Percentiles rank a stretch among this genome's conserved stretches.
Evolutionary conservation across 2,329 filamentous ascomycete genomes (phyloP).

Genomic region (Neophaeococcomyces mojaviensis): DNA sequence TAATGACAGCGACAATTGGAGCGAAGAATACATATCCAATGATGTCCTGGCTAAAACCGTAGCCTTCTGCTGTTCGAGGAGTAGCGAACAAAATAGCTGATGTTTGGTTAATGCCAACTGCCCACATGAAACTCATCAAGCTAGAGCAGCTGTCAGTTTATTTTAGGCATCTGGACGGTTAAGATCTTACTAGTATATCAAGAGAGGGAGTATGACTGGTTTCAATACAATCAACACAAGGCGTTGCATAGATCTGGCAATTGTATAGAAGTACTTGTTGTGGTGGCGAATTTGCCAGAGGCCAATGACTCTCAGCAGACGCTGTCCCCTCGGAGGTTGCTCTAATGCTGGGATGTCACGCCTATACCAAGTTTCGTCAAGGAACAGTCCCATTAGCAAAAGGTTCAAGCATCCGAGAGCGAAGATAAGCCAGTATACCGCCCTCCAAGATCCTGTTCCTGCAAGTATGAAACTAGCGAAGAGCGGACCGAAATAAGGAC

Average conservation of each 20-base stretch:
- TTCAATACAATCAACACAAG: slow-evolving; percentile 31
- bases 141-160: too few relatives aligned
- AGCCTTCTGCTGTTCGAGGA: too few relatives aligned
- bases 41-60: slow-evolving; percentile 43
- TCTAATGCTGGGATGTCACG: slow-evolving; percentile 20
- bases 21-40: slow-evolving; percentile 54
- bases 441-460: slow-evolving; percentile 30
- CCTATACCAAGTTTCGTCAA: slow-evolving; percentile 35
- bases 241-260: slow-evolving; percentile 31
- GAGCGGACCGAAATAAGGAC: slow-evolving; percentile 23
- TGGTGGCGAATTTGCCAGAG: slow-evolving; percentile 23
- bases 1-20: slow-evolving; percentile 46
- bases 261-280: slow-evolving; percentile 28
- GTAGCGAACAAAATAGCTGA: slow-evolving; percentile 46
- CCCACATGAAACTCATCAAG: slow-evolving; percentile 35
- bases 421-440: slow-evolving; percentile 31
- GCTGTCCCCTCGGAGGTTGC: slow-evolving; percentile 23
- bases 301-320: slow-evolving; percentile 25
- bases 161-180: too few relatives aligned
- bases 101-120: slow-evolving; percentile 49
- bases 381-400: slow-evolving; percentile 27
- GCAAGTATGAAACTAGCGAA: slow-evolving; percentile 32
- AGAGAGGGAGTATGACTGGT: slow-evolving; percentile 30
- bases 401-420: slow-evolving; percentile 28
- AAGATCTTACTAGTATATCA: slow-evolving; percentile 37